Evolutionary conservation across 176 grass and related monocot species (phyloP).

Genomic region (Aegilops umbellulata): DNA sequence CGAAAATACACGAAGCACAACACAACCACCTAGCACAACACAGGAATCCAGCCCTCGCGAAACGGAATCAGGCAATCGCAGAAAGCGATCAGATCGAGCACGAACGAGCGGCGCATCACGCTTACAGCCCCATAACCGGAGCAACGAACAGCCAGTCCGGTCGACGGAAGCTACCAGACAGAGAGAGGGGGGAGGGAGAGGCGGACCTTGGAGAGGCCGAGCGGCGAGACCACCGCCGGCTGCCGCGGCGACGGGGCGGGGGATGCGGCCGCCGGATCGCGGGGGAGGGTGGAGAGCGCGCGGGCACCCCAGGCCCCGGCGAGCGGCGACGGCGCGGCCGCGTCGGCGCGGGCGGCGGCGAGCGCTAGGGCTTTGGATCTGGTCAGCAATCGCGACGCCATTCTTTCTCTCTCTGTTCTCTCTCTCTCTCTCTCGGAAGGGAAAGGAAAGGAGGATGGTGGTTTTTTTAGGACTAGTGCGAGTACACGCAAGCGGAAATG

Average conservation of each 20-base stretch:
- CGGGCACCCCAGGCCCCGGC: neutral
- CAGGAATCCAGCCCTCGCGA: neutral
- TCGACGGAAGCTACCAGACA: neutral
- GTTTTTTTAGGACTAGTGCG: neutral
- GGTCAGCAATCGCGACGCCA: conserved; percentile 44
- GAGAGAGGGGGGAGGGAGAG: neutral
- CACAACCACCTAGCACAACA: neutral
- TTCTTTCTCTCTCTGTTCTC: conserved; percentile 2
- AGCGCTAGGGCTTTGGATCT: conserved; percentile 48
- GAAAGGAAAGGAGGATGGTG: neutral
- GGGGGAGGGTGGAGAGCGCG: conserved; percentile 29
- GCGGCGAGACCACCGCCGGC: neutral
- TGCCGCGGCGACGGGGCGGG: conserved; percentile 3
- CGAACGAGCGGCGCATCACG: neutral
- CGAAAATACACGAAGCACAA: neutral
- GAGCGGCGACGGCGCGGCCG: neutral
- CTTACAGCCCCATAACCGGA: neutral
- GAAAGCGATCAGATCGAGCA: conserved; percentile 1
- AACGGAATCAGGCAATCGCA: neutral
- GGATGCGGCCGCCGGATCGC: conserved; percentile 10
- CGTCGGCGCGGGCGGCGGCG: conserved; percentile 16
- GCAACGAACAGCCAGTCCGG: neutral
- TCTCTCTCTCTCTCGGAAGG: neutral
- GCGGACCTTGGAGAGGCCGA: conserved; percentile 44
- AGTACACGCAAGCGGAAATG: neutral